Base-by-base conservation (phyloP, 352 stramenopile species). In the Globisporangium spinosum region DNA sequence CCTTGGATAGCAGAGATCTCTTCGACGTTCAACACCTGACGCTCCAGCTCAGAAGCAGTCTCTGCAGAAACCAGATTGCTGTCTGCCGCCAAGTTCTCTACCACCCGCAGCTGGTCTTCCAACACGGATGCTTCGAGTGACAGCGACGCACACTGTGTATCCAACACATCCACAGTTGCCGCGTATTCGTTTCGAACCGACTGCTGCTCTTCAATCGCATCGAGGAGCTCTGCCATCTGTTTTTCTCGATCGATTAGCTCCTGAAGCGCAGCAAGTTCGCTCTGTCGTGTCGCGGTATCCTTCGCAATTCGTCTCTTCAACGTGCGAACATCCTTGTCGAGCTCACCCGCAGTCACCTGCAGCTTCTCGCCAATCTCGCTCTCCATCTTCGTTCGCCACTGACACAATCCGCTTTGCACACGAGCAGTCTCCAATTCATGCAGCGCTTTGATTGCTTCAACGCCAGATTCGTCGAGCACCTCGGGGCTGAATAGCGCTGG, bases 121-220 rank as follows among this genome's bases (percentile, higher is more conserved):
- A 91, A 63, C 34, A 93, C 80, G 0, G 81, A 90, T 4, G 83
- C 85, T 64, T 94, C 77, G 9, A 94, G 71, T 17, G 80, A 80
- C 2, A 94, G 69, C 12, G 78, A 80, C 13, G 84, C 81, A 49
- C 83, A 90, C 40, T 89, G 62, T 12, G 70, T 83, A 45, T 91
- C 83, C 20, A 94, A 67, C 51, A 69, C 54, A 45, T 87, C 73
- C 9, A 94, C 85, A 0, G 79, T 77, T 49, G 72, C 70, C 8
- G 75, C 75, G 51, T 88, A 93, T 35, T 94, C 86, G 8, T 85
- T 77, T 6, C 85, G 79, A 6, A 81, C 82, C 6, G 58, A 69
- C 61, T 91, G 84, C 67, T 94, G 86, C 61, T 94, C 86, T 60
- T 94, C 86, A 57, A 91, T 90, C 10, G 79, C 86, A 69, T 94